These are phyloP conservation scores for Bremia lactucae DNA, from an alignment of 352 stramenopile species.

Conservation along the genomic window DNA sequence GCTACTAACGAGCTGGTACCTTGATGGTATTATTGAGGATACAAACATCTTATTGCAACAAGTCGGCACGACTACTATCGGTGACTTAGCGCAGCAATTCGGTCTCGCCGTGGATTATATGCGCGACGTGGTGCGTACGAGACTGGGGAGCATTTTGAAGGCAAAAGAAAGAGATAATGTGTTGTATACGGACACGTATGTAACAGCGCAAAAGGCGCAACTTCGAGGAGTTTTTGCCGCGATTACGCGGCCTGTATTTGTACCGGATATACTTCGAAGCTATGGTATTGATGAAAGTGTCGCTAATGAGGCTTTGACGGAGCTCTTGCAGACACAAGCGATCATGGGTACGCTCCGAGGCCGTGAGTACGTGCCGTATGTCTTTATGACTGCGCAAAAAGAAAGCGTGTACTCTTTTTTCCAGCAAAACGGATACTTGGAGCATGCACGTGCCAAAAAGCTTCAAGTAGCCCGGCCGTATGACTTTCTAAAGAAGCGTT, in stretches of 20 bases:
- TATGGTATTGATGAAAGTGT: slow-evolving; percentile 60
- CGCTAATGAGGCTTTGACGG: slow-evolving; percentile 40
- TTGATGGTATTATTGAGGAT: slow-evolving; percentile 80
- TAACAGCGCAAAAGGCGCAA: slow-evolving; percentile 46
- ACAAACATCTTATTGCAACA: slow-evolving; percentile 70
- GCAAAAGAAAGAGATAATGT: slow-evolving; percentile 55
- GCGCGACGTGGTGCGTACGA: slow-evolving; percentile 50
- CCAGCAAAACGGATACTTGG: slow-evolving; percentile 71
- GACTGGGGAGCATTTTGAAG: slow-evolving; percentile 49
- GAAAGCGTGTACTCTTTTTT: slow-evolving; percentile 81
- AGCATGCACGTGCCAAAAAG: slow-evolving; percentile 41
- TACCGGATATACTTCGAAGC: slow-evolving; percentile 47
- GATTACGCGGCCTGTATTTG: slow-evolving; percentile 52
- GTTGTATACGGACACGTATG: slow-evolving; percentile 71
- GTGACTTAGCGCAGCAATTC: slow-evolving; percentile 71
- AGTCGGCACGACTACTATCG: slow-evolving; percentile 49
- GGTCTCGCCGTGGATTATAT: slow-evolving; percentile 79
- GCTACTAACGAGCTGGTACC: slow-evolving; percentile 68
- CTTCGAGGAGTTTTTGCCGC: slow-evolving; percentile 57
- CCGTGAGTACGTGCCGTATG: slow-evolving; percentile 67
- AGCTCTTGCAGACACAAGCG: slow-evolving; percentile 43
- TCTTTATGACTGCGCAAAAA: slow-evolving; percentile 66
- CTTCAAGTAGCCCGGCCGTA: slow-evolving; percentile 55
- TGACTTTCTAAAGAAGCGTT: slow-evolving; percentile 65
- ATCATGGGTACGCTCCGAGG: slow-evolving; percentile 55